Evolutionary conservation across 768 basidiomycete genomes (phyloP).

Genomic region (Kockovaella imperatae): DNA sequence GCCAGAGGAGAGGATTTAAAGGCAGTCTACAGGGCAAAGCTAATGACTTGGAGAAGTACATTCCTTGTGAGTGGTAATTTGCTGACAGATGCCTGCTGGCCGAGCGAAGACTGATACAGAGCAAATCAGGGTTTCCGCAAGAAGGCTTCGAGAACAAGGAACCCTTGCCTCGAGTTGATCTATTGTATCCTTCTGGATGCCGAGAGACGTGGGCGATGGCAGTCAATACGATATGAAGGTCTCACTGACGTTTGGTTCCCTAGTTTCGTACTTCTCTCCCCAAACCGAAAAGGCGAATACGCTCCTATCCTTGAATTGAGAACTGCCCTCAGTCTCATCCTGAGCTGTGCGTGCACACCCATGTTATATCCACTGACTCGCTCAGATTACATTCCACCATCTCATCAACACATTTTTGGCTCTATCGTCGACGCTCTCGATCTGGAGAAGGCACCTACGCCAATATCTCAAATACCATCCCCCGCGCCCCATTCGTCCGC

Average conservation of each 20-base stretch:
- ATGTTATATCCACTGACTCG: background rate
- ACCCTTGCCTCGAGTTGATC: conserved; percentile 28
- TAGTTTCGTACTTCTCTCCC: conserved; percentile 31
- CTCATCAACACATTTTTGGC: conserved; percentile 32
- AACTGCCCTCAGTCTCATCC: conserved; percentile 26
- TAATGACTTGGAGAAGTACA: conserved; percentile 27
- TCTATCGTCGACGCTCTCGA: conserved; percentile 16
- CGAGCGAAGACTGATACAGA: background rate
- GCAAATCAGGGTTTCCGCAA: conserved; percentile 36
- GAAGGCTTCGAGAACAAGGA: conserved; percentile 34
- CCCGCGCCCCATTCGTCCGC: conserved; percentile 14
- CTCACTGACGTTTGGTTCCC: background rate
- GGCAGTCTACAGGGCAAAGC: conserved; percentile 11
- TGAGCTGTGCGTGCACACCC: conserved; percentile 28
- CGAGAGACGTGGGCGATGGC: conserved; percentile 30
- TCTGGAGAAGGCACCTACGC: conserved; percentile 8
- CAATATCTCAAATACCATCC: conserved; percentile 23
- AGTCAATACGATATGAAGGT: background rate
- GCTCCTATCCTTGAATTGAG: conserved; percentile 36
- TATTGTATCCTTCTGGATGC: conserved; percentile 41
- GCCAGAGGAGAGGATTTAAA: conserved; percentile 13
- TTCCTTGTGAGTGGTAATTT: conserved; percentile 23
- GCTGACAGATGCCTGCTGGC: background rate
- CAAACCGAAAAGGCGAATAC: conserved; percentile 33
- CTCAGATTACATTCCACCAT: conserved; percentile 38